Conservation (phyloP, 2,329 filamentous ascomycete genomes). For the Cladosporium sp. region DNA sequence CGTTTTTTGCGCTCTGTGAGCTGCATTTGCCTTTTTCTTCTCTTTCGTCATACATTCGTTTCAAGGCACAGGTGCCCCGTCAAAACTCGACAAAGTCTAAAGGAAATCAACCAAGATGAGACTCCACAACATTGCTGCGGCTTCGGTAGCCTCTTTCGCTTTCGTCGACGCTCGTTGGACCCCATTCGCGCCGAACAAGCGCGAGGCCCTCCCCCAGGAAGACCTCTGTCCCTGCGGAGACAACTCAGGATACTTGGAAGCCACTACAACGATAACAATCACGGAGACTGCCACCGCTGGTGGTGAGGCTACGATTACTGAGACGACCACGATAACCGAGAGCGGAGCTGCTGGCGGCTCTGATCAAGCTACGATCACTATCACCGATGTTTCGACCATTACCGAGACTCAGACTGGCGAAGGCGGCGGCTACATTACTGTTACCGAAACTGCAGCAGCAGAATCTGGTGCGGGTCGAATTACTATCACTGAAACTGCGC, state of each 20-base stretch:
- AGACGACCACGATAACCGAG: not conserved
- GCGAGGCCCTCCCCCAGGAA: conserved; percentile 2
- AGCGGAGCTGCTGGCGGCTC: not conserved
- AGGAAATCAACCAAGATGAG: no score
- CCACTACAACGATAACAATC: not conserved
- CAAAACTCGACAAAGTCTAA: no score
- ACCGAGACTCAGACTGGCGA: not conserved
- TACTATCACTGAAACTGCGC: not conserved
- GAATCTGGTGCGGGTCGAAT: not conserved
- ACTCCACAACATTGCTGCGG: no score
- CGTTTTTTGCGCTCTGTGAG: not conserved
- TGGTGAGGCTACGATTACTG: not conserved
- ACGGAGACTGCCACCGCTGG: not conserved
- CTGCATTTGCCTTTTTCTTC: not conserved
- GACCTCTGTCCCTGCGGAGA: conserved; percentile 3
- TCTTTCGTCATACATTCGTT: not conserved
- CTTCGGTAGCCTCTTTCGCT: not conserved
- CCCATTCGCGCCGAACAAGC: conserved; percentile 2
- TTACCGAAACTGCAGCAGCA: not conserved
- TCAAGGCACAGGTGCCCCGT: not conserved
- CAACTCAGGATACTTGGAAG: not conserved
- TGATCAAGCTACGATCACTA: no score
- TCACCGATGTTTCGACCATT: not conserved
- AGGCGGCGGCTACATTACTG: not conserved
- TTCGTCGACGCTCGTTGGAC: conserved; percentile 7